Evolutionary conservation across 345 rosid genomes (phyloP).

Genomic region (Salix arbutifolia): DNA sequence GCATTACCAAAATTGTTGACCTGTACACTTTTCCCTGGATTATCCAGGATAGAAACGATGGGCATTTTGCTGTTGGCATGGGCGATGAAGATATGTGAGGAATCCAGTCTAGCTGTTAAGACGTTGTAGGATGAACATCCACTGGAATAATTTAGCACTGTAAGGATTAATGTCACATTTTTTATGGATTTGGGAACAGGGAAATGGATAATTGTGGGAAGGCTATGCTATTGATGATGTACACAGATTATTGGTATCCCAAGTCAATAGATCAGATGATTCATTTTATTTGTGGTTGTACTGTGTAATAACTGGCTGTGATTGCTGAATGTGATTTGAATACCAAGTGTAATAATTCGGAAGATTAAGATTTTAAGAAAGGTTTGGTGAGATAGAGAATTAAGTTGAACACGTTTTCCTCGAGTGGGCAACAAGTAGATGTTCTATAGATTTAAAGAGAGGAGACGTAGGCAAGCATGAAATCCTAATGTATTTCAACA

Average conservation of each 20-base stretch:
- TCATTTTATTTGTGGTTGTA: neutral
- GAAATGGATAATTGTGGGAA: neutral
- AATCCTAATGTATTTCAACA: too few species aligned
- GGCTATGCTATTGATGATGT: too few species aligned
- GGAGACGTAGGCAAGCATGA: neutral
- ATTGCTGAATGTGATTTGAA: neutral
- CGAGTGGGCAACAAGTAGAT: neutral
- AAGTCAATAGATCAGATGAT: neutral
- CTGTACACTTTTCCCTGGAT: neutral
- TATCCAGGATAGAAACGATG: slow-evolving; percentile 48
- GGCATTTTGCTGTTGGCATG: slow-evolving; percentile 39
- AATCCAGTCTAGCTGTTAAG: neutral
- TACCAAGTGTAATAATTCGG: neutral
- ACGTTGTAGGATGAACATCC: neutral
- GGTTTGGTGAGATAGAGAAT: neutral
- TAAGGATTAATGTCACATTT: neutral
- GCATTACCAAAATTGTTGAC: neutral
- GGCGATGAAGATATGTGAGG: slow-evolving; percentile 29
- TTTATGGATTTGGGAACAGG: neutral
- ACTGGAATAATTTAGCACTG: neutral
- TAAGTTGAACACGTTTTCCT: neutral
- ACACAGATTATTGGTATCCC: neutral
- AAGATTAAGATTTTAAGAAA: too few species aligned
- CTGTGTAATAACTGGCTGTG: neutral
- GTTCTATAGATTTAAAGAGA: neutral